Conservation (phyloP, 805 yeast genomes). For the Candida yuanshanica region DNA sequence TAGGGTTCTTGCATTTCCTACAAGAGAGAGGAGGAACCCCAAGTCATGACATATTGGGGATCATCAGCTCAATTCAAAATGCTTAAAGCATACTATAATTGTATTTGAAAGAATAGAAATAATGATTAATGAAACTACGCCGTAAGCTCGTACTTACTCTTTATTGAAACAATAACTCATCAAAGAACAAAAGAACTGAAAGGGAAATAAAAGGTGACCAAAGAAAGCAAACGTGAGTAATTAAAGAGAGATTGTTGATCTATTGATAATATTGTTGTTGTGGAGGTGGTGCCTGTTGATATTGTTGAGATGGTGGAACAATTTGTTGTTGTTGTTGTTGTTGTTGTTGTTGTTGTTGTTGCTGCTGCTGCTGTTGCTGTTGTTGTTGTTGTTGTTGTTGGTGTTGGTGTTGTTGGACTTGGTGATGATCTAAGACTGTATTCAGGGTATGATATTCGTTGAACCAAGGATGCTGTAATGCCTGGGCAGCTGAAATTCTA, state of each 20-base stretch:
- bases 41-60: constrained; percentile 8
- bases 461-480: constrained; percentile 89
- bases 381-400: constrained; percentile 3
- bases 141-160: not conserved
- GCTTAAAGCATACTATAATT: not conserved
- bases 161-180: not conserved
- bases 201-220: not conserved
- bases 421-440: constrained; percentile 1
- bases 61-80: not conserved
- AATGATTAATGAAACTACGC: not conserved
- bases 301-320: constrained; percentile 2
- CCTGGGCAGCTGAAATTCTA: constrained; percentile 90
- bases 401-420: constrained; percentile 1
- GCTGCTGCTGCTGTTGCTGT: constrained; percentile 10
- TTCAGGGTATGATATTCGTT: constrained; percentile 50
- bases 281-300: no score
- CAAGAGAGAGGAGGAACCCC: constrained; percentile 20
- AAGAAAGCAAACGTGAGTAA: not conserved
- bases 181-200: not conserved
- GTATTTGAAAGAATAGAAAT: no score
- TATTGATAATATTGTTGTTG: constrained; percentile 15
- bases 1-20: constrained; percentile 9
- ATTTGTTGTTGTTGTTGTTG: constrained; percentile 3
- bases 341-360: constrained; percentile 8
- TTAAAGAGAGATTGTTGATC: not conserved